Conservation (phyloP, 139 green algal genomes). For the Marvania coccoides region DNA sequence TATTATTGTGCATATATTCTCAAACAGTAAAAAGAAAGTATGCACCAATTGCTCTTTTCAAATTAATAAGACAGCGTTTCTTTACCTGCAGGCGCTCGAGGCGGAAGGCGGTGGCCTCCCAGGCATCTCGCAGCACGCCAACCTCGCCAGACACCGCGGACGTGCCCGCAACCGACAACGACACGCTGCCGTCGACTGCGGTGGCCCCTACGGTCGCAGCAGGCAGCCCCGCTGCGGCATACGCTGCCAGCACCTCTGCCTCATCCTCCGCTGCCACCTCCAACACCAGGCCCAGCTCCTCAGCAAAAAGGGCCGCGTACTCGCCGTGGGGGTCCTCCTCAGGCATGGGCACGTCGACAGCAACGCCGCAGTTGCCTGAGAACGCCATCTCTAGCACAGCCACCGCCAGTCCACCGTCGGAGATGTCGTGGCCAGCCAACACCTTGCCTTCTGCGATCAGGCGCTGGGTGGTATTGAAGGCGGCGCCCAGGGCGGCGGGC, state of each 20-base stretch:
- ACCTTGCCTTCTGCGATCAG: conserved; percentile 65
- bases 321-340: conserved; percentile 19
- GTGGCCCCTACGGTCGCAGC: conserved; percentile 56
- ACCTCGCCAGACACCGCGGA: conserved; percentile 32
- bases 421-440: conserved; percentile 89
- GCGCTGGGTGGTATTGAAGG: conserved; percentile 75
- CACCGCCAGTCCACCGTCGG: conserved; percentile 81
- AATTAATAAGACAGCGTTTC: not conserved
- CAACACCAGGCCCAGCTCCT: conserved; percentile 94
- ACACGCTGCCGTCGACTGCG: conserved; percentile 7
- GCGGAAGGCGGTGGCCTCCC: conserved; percentile 91
- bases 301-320: conserved; percentile 77
- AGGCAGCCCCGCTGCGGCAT: conserved; percentile 58
- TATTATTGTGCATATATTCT: no score
- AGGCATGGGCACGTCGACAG: conserved; percentile 13
- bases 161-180: conserved; percentile 54
- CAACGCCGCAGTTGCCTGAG: conserved; percentile 66
- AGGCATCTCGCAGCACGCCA: conserved; percentile 68
- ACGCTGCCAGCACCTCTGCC: conserved; percentile 51
- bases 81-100: conserved; percentile 76
- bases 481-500: conserved; percentile 47
- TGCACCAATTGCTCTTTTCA: not conserved
- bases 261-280: conserved; percentile 67
- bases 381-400: conserved; percentile 95
- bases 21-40: no score